Conservation (phyloP, 768 basidiomycete genomes). For the Filobasidium floriforme region DNA sequence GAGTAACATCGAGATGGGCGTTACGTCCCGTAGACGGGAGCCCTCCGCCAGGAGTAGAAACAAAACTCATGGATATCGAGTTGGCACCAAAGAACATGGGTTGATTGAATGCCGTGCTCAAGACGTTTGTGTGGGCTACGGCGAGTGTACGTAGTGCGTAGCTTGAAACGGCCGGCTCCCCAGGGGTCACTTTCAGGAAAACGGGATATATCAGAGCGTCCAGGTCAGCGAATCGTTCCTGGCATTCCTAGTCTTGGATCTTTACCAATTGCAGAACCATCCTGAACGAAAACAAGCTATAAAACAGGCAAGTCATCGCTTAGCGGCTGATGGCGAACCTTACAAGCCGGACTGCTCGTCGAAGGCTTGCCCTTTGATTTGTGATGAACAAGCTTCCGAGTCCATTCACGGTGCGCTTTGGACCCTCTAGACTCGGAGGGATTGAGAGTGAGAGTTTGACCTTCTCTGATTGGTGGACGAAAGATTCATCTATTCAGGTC, state of each 20-base stretch:
- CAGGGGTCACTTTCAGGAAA: too few relatives aligned
- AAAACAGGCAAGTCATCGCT: neutral
- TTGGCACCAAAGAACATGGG: conserved; percentile 1
- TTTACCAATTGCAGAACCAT: neutral
- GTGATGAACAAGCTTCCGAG: neutral
- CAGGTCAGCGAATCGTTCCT: too few relatives aligned
- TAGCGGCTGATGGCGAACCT: neutral
- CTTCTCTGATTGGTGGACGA: too few relatives aligned
- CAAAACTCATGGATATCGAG: neutral
- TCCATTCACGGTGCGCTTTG: neutral
- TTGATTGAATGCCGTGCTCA: neutral
- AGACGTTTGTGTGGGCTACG: neutral
- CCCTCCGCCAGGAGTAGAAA: neutral
- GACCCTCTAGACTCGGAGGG: neutral
- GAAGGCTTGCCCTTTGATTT: neutral
- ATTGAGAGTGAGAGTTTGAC: neutral
- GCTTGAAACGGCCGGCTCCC: too few relatives aligned
- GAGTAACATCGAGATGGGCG: neutral
- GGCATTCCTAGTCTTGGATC: too few relatives aligned
- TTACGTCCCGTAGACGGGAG: neutral
- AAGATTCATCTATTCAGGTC: too few relatives aligned
- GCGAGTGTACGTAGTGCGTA: too few relatives aligned
- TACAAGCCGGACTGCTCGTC: neutral
- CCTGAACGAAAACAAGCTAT: neutral
- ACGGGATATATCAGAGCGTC: too few relatives aligned